Evolutionary conservation across 441 rosid species (phyloP).

Genomic region (Syzygium malaccense): DNA sequence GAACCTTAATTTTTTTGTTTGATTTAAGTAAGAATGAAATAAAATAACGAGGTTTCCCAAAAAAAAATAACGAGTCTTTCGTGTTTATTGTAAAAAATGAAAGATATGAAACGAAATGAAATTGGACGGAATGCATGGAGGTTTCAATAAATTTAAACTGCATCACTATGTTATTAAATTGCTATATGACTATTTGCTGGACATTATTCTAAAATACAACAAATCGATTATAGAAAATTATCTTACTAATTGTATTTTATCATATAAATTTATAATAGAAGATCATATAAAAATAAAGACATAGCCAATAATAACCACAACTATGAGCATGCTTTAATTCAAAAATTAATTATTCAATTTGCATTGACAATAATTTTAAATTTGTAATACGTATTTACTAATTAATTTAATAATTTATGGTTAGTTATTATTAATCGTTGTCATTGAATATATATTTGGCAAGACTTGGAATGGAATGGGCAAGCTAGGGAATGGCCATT

Average conservation of each 20-base stretch:
- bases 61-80: background rate
- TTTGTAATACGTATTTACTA: background rate
- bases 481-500: background rate
- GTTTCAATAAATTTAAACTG: background rate
- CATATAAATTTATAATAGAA: background rate
- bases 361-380: background rate
- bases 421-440: background rate
- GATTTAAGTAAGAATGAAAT: background rate
- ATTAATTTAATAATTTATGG: background rate
- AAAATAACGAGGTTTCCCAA: background rate
- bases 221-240: background rate
- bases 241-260: background rate
- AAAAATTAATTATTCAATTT: background rate
- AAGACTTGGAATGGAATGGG: background rate
- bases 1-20: background rate
- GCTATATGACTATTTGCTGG: background rate
- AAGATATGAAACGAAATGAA: background rate
- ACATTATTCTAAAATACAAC: background rate
- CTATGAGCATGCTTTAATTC: background rate
- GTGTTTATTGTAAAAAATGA: background rate
- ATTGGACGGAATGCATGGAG: background rate
- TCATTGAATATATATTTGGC: background rate
- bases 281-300: background rate
- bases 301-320: background rate
- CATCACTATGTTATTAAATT: background rate